Evolutionary conservation across 2,329 filamentous ascomycete species (phyloP).

Genomic region (Pseudogymnoascus sp.): DNA sequence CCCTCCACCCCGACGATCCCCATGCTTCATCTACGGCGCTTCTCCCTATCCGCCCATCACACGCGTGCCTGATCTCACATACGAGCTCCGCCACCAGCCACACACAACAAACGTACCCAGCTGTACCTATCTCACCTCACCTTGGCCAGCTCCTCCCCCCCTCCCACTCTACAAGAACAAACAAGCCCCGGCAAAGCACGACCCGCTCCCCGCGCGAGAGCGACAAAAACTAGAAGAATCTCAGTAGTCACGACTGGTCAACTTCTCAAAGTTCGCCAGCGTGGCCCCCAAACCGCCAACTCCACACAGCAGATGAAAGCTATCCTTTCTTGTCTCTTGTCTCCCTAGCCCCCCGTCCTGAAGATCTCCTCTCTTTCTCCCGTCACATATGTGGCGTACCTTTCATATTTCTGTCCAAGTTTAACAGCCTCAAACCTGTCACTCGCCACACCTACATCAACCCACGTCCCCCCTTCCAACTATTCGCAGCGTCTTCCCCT

Average conservation of each 20-base stretch:
- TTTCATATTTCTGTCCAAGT: neutral
- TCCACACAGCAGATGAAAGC: neutral
- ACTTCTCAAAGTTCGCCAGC: neutral
- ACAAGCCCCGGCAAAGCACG: neutral
- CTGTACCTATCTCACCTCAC: neutral
- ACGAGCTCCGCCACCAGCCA: neutral
- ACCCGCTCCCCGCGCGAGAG: conserved; percentile 1
- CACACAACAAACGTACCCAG: neutral
- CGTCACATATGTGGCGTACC: neutral
- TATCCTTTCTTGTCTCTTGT: neutral
- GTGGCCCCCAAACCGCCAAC: neutral
- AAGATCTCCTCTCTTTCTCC: neutral
- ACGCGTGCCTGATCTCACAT: neutral
- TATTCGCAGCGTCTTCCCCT: neutral
- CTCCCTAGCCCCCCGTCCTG: neutral
- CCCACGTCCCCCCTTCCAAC: neutral
- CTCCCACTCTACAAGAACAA: neutral
- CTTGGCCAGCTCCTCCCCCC: neutral
- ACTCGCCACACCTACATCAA: neutral
- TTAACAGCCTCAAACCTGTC: conserved; percentile 3
- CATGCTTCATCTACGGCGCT: too few species aligned
- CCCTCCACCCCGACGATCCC: too few species aligned
- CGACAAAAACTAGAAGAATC: neutral
- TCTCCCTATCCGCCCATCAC: too few species aligned
- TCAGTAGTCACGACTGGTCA: neutral